Evolutionary conservation across 1,139 yeast species (phyloP).

Genomic region (Kodamaea suecica): DNA sequence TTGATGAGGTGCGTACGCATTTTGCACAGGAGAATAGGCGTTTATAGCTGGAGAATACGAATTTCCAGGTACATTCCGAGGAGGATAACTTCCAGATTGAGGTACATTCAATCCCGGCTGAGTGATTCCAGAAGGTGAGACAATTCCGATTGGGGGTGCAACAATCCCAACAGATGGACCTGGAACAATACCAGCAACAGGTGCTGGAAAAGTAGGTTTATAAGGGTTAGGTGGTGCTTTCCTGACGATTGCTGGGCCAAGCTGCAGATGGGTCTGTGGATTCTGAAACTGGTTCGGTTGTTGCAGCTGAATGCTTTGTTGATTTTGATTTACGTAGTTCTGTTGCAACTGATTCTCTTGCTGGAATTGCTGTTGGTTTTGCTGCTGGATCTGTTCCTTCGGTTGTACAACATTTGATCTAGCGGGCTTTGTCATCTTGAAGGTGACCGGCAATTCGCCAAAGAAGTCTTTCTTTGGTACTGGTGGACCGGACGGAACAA

Average conservation of each 20-base stretch:
- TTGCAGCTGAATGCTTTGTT: constrained; percentile 4
- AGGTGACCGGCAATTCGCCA: constrained; percentile 49
- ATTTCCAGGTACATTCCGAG: not conserved
- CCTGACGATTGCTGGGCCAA: not conserved
- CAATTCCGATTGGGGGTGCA: not conserved
- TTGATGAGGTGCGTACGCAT: not conserved
- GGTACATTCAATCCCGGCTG: too few species aligned
- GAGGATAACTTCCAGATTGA: too few species aligned
- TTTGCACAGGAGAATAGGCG: constrained; percentile 3
- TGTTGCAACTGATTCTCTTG: not conserved
- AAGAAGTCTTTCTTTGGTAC: constrained; percentile 33
- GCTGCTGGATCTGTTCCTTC: constrained; percentile 9
- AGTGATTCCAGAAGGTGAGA: not conserved
- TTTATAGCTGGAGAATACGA: constrained; percentile 4
- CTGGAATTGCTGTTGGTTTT: constrained; percentile 8
- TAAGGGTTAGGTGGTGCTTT: constrained; percentile 1
- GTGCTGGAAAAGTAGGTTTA: not conserved
- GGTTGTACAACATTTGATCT: constrained; percentile 28
- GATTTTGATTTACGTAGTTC: constrained; percentile 1
- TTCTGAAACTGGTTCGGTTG: constrained; percentile 1
- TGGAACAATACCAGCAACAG: not conserved
- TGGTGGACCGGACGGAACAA: constrained; percentile 7
- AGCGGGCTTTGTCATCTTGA: constrained; percentile 26
- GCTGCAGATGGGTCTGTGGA: constrained; percentile 2
- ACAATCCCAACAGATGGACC: not conserved